phyloP scores from a whole-genome alignment of 129 eudicot genomes.

The Lactuca saligna region DNA sequence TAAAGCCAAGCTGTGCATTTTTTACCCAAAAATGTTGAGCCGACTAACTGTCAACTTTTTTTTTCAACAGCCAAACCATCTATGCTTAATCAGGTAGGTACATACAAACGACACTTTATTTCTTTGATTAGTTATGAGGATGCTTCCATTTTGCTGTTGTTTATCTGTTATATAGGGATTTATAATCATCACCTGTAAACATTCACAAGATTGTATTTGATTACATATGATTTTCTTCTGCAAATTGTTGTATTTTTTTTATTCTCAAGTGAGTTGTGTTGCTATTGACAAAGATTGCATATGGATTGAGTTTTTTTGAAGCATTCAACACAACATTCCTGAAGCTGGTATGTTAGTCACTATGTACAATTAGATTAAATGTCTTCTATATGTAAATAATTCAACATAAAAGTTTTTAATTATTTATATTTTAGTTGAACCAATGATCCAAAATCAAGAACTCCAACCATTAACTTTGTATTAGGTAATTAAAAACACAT shows the following conservation, averaged over 20 bases:
- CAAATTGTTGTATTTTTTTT: background rate
- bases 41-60: slow-evolving; percentile 45
- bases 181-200: background rate
- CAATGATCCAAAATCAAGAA: slow-evolving; percentile 30
- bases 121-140: background rate
- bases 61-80: slow-evolving; percentile 43
- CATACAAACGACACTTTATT: background rate
- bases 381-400: background rate
- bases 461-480: slow-evolving; percentile 69
- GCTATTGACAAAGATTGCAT: slow-evolving; percentile 36
- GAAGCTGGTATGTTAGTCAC: slow-evolving; percentile 38
- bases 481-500: slow-evolving; percentile 52
- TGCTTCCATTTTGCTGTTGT: slow-evolving; percentile 5
- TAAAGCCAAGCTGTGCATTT: background rate
- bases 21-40: slow-evolving; percentile 52
- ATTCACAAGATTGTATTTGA: background rate
- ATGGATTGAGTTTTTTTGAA: slow-evolving; percentile 47
- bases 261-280: too few species aligned
- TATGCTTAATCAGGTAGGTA: slow-evolving; percentile 40
- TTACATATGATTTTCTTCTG: background rate
- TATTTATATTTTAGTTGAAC: background rate
- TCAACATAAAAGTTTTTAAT: slow-evolving; percentile 1
- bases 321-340: slow-evolving; percentile 46
- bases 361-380: slow-evolving; percentile 7
- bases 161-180: background rate